Conservation (phyloP, 768 basidiomycete species). For the Sporobolomyces phaffii region DNA sequence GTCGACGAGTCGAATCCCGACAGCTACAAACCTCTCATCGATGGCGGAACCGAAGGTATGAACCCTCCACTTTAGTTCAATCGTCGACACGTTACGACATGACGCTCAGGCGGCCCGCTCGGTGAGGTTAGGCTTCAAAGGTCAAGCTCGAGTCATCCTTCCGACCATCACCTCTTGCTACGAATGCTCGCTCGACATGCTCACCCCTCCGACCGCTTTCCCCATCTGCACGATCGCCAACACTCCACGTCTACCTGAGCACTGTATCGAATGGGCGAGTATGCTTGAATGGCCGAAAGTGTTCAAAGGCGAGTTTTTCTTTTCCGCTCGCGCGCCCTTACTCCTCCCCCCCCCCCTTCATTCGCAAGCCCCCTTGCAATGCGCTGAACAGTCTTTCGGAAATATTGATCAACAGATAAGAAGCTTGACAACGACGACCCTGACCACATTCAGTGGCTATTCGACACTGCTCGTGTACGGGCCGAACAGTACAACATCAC, state of each 20-base stretch:
- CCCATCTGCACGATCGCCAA: constrained; percentile 99
- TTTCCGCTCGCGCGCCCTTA: too few species aligned
- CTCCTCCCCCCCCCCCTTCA: too few species aligned
- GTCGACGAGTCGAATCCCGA: constrained; percentile 90
- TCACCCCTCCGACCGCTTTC: constrained; percentile 92
- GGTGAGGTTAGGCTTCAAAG: constrained; percentile 89
- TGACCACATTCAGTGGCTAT: constrained; percentile 92
- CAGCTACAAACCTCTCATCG: constrained; percentile 90
- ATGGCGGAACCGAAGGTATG: constrained; percentile 94
- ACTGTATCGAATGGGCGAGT: constrained; percentile 99
- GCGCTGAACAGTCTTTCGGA: too few species aligned
- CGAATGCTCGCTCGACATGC: constrained; percentile 96
- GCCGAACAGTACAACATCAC: constrained; percentile 95
- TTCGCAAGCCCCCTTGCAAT: too few species aligned
- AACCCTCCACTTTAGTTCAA: not conserved
- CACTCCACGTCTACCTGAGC: constrained; percentile 93
- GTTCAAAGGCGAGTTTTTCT: constrained; percentile 69
- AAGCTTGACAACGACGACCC: constrained; percentile 97
- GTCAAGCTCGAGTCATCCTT: constrained; percentile 92
- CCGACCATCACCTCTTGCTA: constrained; percentile 94
- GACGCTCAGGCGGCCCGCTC: too few species aligned
- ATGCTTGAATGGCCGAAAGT: constrained; percentile 97
- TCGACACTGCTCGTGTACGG: constrained; percentile 67
- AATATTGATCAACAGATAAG: constrained; percentile 78
- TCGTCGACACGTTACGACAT: not conserved